Evolutionary conservation across 176 grass and related monocot genomes (phyloP), one percentile per base, ranked within the genome.

Genomic region (Bothriochloa decipiens): DNA sequence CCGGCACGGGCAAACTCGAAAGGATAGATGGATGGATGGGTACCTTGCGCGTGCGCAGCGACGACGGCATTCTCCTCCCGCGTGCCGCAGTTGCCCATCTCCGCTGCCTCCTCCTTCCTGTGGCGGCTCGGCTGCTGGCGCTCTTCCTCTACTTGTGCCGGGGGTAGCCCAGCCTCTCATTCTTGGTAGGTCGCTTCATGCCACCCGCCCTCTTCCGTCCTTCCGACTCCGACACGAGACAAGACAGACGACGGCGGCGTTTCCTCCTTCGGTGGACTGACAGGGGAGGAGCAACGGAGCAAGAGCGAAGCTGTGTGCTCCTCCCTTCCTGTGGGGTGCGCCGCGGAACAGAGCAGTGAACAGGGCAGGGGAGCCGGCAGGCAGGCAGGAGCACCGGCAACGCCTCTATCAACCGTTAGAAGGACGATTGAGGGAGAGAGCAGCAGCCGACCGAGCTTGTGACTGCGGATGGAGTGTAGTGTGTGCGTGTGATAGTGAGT

Each of bases 1-100:
- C n/a, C 55, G 73, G 18, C n/a, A 40, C 29, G 33, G 4, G 64
- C 29, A 61, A 73, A 72, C 70, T 72, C 43, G 23, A 18, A 61
- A 55, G 22, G 37, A 1, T 35, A 4, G 39, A 9, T 42, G 40
- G 40, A 77, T 40, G 58, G 58, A 18, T 78, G 65, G 58, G 62
- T 16, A 98, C 95, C 95, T 93, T 98, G 92, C 80, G 93, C 88
- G 45, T 99, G 96, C 75, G 96, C 93, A 28, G 93, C 65, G 71
- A 95, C 96, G 82, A 99, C 96, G 81, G 96, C 96, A 92, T 99
- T 99, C 96, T 99, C 96, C 89, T 96, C 96, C 58, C 96, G 67
- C 49, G 96, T 96, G 80, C 93, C 96, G 79, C 96, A 99, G 79
- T 99, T 99, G 33, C 95, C 95, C 95, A 97, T 97, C 86, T 67